Conservation (phyloP, 2,329 filamentous ascomycete species). For the Lecanosticta acicola region DNA sequence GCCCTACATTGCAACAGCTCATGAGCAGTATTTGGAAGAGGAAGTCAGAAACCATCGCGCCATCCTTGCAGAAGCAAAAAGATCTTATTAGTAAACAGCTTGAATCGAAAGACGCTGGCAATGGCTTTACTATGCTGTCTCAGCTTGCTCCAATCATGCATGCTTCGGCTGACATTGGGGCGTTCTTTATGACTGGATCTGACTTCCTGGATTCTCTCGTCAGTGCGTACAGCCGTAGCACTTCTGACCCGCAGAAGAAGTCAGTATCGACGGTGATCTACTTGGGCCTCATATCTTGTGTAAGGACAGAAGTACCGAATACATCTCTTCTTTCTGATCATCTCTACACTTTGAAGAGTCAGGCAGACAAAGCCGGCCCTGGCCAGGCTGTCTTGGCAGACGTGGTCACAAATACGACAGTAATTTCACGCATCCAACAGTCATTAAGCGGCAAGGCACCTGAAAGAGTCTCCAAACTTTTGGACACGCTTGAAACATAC, state of each 20-base stretch:
- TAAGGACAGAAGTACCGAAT: conserved; percentile 61
- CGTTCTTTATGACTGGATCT: conserved; percentile 71
- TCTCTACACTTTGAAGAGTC: conserved; percentile 70
- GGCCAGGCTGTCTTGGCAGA: conserved; percentile 66
- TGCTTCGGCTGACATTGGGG: conserved; percentile 51
- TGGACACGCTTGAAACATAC: conserved; percentile 56
- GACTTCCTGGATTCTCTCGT: conserved; percentile 79
- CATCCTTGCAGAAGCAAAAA: conserved; percentile 56
- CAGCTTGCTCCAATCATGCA: conserved; percentile 60
- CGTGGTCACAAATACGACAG: conserved; percentile 71
- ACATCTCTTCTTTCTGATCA: conserved; percentile 74
- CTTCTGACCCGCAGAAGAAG: conserved; percentile 55
- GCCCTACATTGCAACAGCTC: conserved; percentile 47
- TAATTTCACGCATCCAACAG: conserved; percentile 59
- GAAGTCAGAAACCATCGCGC: conserved; percentile 48
- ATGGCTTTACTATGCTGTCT: conserved; percentile 38
- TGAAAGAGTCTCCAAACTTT: conserved; percentile 54
- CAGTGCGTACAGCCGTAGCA: conserved; percentile 59
- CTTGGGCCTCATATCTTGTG: conserved; percentile 65
- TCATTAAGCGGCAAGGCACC: conserved; percentile 49
- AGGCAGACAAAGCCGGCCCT: conserved; percentile 57
- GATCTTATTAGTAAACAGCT: conserved; percentile 56
- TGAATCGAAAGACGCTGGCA: conserved; percentile 45
- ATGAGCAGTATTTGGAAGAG: conserved; percentile 50
- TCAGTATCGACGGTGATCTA: conserved; percentile 68